Conservation (phyloP, 441 rosid genomes). For the Adansonia grandidieri region DNA sequence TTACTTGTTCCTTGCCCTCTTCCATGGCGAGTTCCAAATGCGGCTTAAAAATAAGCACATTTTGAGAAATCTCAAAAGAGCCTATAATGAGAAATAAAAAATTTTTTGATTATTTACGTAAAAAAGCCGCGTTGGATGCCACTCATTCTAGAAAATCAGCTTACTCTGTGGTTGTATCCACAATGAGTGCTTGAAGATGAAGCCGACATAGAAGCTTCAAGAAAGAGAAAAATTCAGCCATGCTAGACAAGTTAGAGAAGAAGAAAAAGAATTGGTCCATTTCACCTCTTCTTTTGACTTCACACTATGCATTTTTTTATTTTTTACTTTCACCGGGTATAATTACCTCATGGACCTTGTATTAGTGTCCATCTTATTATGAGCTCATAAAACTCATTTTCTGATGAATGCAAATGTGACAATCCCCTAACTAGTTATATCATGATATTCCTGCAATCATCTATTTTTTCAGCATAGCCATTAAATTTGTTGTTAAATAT, state of each 20-base stretch:
- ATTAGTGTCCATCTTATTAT: slow-evolving; percentile 14
- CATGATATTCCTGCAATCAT: neutral
- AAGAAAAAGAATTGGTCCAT: slow-evolving; percentile 71
- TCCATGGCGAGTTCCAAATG: slow-evolving; percentile 57
- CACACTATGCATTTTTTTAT: neutral
- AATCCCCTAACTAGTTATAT: neutral
- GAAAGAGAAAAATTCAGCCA: slow-evolving; percentile 32
- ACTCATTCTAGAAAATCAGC: slow-evolving; percentile 36
- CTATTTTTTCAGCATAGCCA: neutral
- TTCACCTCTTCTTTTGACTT: slow-evolving; percentile 21
- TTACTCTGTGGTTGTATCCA: slow-evolving; percentile 37
- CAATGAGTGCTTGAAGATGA: slow-evolving; percentile 38
- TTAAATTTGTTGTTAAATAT: neutral
- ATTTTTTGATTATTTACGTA: too few species aligned
- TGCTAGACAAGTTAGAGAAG: slow-evolving; percentile 60
- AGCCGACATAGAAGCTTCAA: slow-evolving; percentile 42
- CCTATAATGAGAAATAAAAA: slow-evolving; percentile 43
- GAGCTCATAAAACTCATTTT: slow-evolving; percentile 15
- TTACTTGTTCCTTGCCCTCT: slow-evolving; percentile 1
- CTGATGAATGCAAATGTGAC: neutral
- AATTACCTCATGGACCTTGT: slow-evolving; percentile 8
- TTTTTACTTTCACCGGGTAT: slow-evolving; percentile 58
- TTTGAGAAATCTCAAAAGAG: too few species aligned
- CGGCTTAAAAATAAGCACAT: too few species aligned
- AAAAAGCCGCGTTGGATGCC: slow-evolving; percentile 31